These are phyloP conservation scores for Ganoderma multipileum DNA, from an alignment of 1,284 basidiomycete species.

Conservation along the genomic window DNA sequence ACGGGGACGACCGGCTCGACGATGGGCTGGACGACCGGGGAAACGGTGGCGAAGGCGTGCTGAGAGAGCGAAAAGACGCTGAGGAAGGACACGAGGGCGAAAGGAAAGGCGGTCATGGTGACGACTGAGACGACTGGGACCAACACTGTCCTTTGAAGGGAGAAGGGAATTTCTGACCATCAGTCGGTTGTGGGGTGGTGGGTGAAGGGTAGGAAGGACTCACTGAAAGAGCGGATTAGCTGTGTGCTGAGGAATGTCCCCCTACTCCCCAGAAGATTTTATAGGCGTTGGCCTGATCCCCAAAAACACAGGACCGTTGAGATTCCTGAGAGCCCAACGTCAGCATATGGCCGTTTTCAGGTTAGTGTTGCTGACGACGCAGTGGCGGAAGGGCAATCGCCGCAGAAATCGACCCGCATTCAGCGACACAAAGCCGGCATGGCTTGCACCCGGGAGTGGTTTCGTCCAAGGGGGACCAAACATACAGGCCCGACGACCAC, in stretches of 20 bases:
- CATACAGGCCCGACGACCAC: background rate
- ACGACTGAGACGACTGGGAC: slow-evolving; percentile 6
- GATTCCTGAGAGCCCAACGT: background rate
- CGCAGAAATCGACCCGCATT: background rate
- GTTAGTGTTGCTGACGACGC: background rate
- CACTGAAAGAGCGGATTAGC: slow-evolving; percentile 8
- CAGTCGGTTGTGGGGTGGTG: background rate
- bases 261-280: background rate
- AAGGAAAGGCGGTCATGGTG: slow-evolving; percentile 10
- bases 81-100: slow-evolving; percentile 1
- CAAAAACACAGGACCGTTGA: no score
- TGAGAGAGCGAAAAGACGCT: slow-evolving; percentile 4
- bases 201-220: background rate
- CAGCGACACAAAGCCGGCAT: background rate
- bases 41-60: background rate
- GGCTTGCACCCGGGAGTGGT: background rate
- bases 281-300: background rate
- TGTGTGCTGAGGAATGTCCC: background rate
- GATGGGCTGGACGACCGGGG: slow-evolving; percentile 4
- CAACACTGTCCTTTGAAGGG: slow-evolving; percentile 1
- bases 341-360: slow-evolving; percentile 1
- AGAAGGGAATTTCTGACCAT: slow-evolving; percentile 1
- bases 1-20: slow-evolving; percentile 5
- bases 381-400: background rate
- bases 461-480: background rate